Conservation (phyloP, 805 yeast genomes). For the Kodamaea laetipori region DNA sequence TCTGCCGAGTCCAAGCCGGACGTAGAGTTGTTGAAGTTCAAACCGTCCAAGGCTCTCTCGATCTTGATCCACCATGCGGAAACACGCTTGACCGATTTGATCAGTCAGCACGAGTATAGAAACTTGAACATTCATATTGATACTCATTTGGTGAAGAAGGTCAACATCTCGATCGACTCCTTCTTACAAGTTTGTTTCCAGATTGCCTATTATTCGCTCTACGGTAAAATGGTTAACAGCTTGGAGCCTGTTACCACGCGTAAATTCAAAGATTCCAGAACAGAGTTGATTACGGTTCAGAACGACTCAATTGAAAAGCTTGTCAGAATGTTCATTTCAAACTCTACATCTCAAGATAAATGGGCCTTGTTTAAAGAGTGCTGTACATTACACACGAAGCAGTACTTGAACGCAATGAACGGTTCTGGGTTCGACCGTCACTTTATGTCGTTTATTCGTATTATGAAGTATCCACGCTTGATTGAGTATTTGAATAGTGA, state of each 20-base stretch:
- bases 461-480: conserved; percentile 47
- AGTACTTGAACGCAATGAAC: conserved; percentile 52
- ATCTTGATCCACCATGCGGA: conserved; percentile 56
- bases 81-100: conserved; percentile 58
- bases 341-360: conserved; percentile 45
- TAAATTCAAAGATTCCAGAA: conserved; percentile 64
- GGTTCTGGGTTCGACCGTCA: conserved; percentile 78
- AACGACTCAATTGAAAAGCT: conserved; percentile 50
- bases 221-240: conserved; percentile 50
- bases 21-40: conserved; percentile 32
- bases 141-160: conserved; percentile 38
- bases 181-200: conserved; percentile 55
- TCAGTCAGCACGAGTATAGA: conserved; percentile 58
- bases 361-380: conserved; percentile 54
- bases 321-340: conserved; percentile 67
- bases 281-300: conserved; percentile 69
- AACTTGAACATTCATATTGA: conserved; percentile 41
- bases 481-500: conserved; percentile 41
- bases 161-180: conserved; percentile 51
- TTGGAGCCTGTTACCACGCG: conserved; percentile 70
- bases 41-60: conserved; percentile 47
- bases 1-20: conserved; percentile 43
- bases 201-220: conserved; percentile 55
- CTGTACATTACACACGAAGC: conserved; percentile 52
- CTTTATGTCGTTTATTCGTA: conserved; percentile 62